Conservation (phyloP, 305 asterid species). For the Coffea humblotiana region DNA sequence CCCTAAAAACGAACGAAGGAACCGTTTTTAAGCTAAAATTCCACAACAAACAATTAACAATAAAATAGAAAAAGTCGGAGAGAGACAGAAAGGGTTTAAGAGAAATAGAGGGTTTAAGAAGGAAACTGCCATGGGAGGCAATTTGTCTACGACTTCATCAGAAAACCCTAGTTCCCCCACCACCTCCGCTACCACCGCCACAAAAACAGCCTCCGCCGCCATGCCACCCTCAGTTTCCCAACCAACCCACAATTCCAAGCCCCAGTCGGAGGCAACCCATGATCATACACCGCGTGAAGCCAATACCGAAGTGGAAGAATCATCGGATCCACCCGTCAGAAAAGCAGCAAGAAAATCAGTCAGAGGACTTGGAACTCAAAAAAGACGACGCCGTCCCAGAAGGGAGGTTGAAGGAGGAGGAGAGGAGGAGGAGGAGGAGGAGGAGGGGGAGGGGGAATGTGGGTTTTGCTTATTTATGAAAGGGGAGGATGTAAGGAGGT, state of each 20-base stretch:
- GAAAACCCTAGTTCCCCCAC: slow-evolving; percentile 32
- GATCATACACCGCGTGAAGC: slow-evolving; percentile 14
- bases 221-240: slow-evolving; percentile 35
- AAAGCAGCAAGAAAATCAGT: background rate
- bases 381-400: slow-evolving; percentile 9
- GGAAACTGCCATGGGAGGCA: slow-evolving; percentile 33
- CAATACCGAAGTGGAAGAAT: background rate
- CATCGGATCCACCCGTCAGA: slow-evolving; percentile 9
- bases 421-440: slow-evolving; percentile 62
- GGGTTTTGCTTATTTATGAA: slow-evolving; percentile 87
- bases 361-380: slow-evolving; percentile 20
- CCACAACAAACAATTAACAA: background rate
- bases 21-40: no score
- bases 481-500: slow-evolving; percentile 73
- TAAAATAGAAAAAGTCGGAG: background rate
- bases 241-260: slow-evolving; percentile 10
- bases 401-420: slow-evolving; percentile 26
- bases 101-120: slow-evolving; percentile 29
- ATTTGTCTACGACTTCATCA: slow-evolving; percentile 21
- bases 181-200: slow-evolving; percentile 7
- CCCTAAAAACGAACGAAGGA: no score
- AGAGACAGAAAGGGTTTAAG: slow-evolving; percentile 1
- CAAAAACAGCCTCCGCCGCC: slow-evolving; percentile 8
- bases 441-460: slow-evolving; percentile 71
- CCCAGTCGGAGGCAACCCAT: slow-evolving; percentile 12